These are phyloP conservation scores for Sugiyamaella novakii DNA, from an alignment of 1,139 yeast genomes.

Conservation along the genomic window DNA sequence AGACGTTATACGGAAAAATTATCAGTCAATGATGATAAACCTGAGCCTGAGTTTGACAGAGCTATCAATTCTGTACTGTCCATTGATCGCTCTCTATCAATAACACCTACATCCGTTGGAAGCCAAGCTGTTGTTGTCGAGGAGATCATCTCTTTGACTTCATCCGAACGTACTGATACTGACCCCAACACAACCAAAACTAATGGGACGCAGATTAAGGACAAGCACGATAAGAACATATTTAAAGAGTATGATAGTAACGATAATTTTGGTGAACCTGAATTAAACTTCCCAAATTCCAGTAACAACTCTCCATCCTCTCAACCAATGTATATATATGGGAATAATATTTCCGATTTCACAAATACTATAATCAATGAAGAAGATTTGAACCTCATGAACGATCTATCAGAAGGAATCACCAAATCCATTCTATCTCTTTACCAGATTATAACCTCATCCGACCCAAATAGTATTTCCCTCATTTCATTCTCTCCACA, in stretches of 20 bases:
- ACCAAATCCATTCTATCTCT: conserved; percentile 8
- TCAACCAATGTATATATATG: conserved; percentile 5
- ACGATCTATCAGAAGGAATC: conserved; percentile 9
- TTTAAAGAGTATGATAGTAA: no score
- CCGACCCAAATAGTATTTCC: not conserved
- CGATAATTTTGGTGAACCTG: no score
- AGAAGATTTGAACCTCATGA: conserved; percentile 7
- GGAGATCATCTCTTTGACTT: not conserved
- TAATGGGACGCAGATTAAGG: not conserved
- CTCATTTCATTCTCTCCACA: not conserved
- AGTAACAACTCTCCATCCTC: no score
- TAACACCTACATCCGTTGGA: not conserved
- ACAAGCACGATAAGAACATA: no score
- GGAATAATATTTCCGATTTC: not conserved
- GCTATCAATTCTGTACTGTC: conserved; percentile 1
- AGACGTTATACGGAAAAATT: no score
- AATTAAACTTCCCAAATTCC: no score
- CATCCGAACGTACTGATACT: not conserved
- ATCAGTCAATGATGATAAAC: no score
- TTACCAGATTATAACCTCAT: conserved; percentile 7
- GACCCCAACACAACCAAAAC: no score
- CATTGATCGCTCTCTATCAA: no score
- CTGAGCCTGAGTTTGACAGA: no score
- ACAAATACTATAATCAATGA: not conserved
- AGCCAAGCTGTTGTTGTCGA: not conserved